Evolutionary conservation across 192 early-diverging fungal genomes (phyloP), one percentile per base, ranked within the genome.

Genomic region (Globomyces pollinis-pini): DNA sequence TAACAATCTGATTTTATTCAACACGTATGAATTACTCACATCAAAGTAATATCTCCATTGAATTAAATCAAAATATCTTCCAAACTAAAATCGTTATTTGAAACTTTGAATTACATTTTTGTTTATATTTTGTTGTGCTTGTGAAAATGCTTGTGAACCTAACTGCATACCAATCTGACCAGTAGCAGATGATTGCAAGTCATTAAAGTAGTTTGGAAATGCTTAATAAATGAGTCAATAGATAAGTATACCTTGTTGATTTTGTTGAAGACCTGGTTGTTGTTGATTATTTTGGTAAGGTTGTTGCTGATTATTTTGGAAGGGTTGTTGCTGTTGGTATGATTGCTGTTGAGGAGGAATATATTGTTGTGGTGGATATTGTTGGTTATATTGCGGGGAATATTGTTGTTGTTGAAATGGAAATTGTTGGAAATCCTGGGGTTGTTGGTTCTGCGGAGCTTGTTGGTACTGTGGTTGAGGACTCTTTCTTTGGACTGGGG

Each of bases 161-260:
- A 98, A 86, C 63, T 98, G 90, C 87, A 98, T 91, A 0, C 95
- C 93, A 59, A 98, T 70, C 65, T 98, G 93, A 7, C 65, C 72
- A 20, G 78, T 70, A 16, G 78, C 70, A 38, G 49, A 70, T 11
- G 44, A 36, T 58, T 75, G 77, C 28, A 78, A 78, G 1, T 74
- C 64, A 54, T 53, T 71, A 59, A 67, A 44, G 43, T 60, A 54
- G 20, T 65, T 63, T 21, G 23, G 33, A 32, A 9, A 2, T 34
- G 39, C 0, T 9, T 33, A 47, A 28, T 47, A 26, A 23, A 26
- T 20, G 44, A 47, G 28, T 55, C 8, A 3, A 28, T 59, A 26
- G 34, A 12, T 59, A 5, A 12, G 8, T 15, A 21, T 24, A 4
- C 13, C 6, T 54, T 3, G 18, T 5, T 29, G 8, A 28, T 34